Evolutionary conservation across 139 green algal species (phyloP).

Genomic region (Dunaliella primolecta): DNA sequence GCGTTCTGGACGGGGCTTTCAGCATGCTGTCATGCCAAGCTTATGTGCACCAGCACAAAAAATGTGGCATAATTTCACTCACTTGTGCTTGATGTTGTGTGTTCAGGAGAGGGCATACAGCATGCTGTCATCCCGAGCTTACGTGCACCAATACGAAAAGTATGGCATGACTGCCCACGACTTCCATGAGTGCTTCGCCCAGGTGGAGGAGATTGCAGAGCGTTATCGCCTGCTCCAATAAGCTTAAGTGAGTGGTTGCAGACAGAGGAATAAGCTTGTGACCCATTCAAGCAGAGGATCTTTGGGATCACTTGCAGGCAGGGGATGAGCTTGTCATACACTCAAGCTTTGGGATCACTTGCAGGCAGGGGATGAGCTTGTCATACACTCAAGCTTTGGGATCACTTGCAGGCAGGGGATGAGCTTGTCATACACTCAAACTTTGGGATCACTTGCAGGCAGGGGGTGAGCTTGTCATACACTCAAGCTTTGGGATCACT

Average conservation of each 20-base stretch:
- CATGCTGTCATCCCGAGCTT: constrained; percentile 64
- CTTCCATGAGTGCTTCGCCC: constrained; percentile 59
- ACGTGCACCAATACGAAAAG: constrained; percentile 75
- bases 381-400: too few species aligned
- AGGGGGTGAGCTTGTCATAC: too few species aligned
- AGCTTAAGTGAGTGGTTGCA: neutral
- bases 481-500: too few species aligned
- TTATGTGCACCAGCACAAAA: constrained; percentile 78
- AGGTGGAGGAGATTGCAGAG: constrained; percentile 61
- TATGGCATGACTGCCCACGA: constrained; percentile 56
- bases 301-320: too few species aligned
- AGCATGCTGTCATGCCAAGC: constrained; percentile 59
- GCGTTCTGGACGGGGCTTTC: constrained; percentile 42
- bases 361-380: too few species aligned
- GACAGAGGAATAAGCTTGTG: neutral
- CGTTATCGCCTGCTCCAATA: constrained; percentile 24
- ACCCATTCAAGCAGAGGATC: neutral
- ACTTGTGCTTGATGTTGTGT: too few species aligned
- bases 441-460: too few species aligned
- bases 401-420: too few species aligned
- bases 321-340: too few species aligned
- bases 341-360: too few species aligned
- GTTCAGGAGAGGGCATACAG: constrained; percentile 44
- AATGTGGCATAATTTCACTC: too few species aligned
- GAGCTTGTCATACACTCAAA: too few species aligned